A percentile compares a stretch with the other conserved stretches of the same genome.
Conservation (phyloP, 768 basidiomycete species). For the Rhodocollybia butyracea region DNA sequence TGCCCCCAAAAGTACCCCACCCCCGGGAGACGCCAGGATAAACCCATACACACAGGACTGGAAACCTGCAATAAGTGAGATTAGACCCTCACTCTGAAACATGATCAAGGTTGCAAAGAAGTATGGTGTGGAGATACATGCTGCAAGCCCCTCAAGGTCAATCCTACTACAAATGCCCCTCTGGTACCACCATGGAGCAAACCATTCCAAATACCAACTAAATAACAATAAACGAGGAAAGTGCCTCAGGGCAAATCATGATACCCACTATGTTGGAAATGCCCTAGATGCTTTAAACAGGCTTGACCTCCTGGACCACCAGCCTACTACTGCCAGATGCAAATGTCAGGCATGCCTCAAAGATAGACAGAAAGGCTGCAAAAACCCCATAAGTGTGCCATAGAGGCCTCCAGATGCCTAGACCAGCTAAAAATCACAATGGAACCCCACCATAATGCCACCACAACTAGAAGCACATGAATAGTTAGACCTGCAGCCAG, state of each 20-base stretch:
- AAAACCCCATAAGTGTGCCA: constrained; percentile 11
- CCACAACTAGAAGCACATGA: background rate
- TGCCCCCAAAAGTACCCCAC: background rate
- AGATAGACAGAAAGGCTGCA: background rate
- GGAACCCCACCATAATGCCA: constrained; percentile 9
- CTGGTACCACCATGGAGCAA: constrained; percentile 11
- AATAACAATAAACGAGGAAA: constrained; percentile 2
- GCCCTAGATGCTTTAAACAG: background rate
- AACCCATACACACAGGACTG: constrained; percentile 10
- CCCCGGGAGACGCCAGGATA: background rate
- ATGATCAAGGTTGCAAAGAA: constrained; percentile 3
- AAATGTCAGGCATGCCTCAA: constrained; percentile 3
- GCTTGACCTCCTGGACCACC: background rate
- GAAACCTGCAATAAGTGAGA: background rate
- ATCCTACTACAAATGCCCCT: constrained; percentile 8
- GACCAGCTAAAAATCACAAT: background rate
- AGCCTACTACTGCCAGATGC: background rate
- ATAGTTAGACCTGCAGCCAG: background rate
- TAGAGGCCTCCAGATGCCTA: background rate
- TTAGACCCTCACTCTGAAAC: background rate
- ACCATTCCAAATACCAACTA: background rate
- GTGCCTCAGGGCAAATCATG: constrained; percentile 8
- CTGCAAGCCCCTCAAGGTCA: background rate
- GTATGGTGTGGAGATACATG: constrained; percentile 4
- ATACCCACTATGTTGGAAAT: background rate